Evolutionary conservation across 163 green algal genomes (phyloP), one percentile per base, ranked within the genome.

Genomic region (Prototheca wickerhamii): DNA sequence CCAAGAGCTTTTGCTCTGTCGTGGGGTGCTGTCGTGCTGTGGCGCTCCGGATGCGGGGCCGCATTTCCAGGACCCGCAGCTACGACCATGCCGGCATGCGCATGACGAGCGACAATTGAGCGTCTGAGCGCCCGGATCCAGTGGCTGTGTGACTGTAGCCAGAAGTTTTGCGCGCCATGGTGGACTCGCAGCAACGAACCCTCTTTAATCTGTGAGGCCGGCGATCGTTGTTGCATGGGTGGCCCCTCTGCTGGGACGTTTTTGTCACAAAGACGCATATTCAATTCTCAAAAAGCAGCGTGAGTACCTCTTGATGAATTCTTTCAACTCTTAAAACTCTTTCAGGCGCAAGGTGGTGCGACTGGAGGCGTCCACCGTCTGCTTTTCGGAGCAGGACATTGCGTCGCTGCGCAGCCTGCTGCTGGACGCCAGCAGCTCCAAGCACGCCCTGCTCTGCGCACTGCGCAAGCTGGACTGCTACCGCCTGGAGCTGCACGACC

Each of bases 401-500:
- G 10, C 6, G 50, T 17, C n/a, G 7, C 61, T 40, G 10, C n/a
- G 25, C n/a, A 31, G 31, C 8, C 4, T 18, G 15, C 57, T 43
- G 4, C 37, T 46, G 5, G 26, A 53, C 33, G 20, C 7, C 6
- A 12, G 43, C 18, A 32, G 18, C 12, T 26, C 20, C 51, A 58
- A 37, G 66, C 66, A 66, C 51, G 51, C 51, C 29, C 66, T 64
- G 51, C 65, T 60, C 25, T 40, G 59, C 40, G 35, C 33, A 50
- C 66, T 64, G 52, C 52, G 59, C n/a, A 68, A 64, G 44, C 44
- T 64, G 33, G 64, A 70, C 56, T 70, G 64, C 56, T 64, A 65
- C 56, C 54, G 56, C 55, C 56, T 70, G 56, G 55, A 64, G 44
- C 56, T 70, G 20, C 32, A 26, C 4, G 64, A 70, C 64, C 31